These are phyloP conservation scores for Sordariomycetes sp. DNA, from an alignment of 2,329 filamentous ascomycete species.

Conservation along the genomic window DNA sequence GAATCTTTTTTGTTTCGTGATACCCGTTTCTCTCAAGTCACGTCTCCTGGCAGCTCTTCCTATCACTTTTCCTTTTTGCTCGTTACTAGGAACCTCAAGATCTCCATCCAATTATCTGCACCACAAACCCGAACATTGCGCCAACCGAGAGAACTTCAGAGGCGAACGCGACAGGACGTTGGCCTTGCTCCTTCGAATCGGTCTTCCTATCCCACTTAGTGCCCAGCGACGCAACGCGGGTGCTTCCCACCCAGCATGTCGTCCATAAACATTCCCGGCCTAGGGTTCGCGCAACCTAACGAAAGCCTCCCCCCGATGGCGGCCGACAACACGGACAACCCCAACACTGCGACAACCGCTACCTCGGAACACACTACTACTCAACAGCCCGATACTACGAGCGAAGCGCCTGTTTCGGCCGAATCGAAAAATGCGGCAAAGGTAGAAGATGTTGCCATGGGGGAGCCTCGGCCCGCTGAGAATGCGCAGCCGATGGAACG, in stretches of 20 bases:
- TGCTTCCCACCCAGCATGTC: constrained; percentile 16
- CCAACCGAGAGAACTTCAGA: neutral
- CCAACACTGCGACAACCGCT: neutral
- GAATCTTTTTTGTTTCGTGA: neutral
- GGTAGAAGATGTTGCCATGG: neutral
- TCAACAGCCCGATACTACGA: neutral
- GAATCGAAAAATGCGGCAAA: neutral
- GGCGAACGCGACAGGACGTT: neutral
- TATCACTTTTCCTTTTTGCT: neutral
- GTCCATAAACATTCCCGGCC: constrained; percentile 27
- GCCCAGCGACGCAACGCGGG: neutral
- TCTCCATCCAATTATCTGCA: neutral
- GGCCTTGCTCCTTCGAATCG: neutral
- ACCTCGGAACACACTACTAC: neutral
- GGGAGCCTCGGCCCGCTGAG: neutral
- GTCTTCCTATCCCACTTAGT: neutral
- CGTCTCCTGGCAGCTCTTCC: neutral
- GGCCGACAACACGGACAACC: constrained; percentile 10
- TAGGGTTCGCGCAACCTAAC: constrained; percentile 27
- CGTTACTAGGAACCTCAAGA: neutral
- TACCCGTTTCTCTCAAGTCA: neutral
- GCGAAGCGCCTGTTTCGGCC: neutral
- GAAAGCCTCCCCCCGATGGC: constrained; percentile 24
- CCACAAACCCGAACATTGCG: neutral
- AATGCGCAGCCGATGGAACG: neutral